Base-by-base conservation (phyloP, 176 grass and related monocot species). In the Echinochloa phyllopogon region DNA sequence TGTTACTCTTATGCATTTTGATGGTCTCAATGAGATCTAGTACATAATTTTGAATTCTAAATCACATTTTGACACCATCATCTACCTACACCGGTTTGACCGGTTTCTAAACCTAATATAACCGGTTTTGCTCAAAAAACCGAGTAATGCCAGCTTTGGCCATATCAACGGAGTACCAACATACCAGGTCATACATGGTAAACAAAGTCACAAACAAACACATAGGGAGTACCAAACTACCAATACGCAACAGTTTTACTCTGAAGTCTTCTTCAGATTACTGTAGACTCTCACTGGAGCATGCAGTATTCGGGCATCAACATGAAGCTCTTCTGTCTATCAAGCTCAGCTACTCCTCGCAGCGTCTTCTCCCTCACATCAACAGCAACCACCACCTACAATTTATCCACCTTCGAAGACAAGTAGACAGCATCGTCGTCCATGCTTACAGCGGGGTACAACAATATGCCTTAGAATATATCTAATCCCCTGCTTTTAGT, bases 391-490 rank as follows among this genome's bases (percentile, higher is more conserved):
- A 83, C 13, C 6, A 73, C 0, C 18, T 6, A 25, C 55, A 73
- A 49, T 3, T 59, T 16, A 20, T 39, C 52, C 16, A 1, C 65
- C 37, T 13, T 70, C 1, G 69, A 49, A 11, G 73, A 12, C 41
- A 83, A 62, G 69, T 73, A 83, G 25, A 83, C 80, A n/a, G 10
- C 17, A 38, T 83, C 55, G 10, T 49, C 81, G 49, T 62, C 53
- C 81, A 83, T 83, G 81, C 81, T 83, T 39, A 83, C 29, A 69
- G 29, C 18, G 11, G 81, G 81, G n/a, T n/a, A n/a, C n/a, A n/a
- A n/a, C n/a, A n/a, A n/a, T n/a, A n/a, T n/a, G n/a, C n/a, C n/a
- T n/a, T n/a, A n/a, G n/a, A n/a, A n/a, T n/a, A n/a, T n/a, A n/a
- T n/a, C n/a, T n/a, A n/a, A n/a, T n/a, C n/a, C n/a, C n/a, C n/a